Evolutionary conservation across 257 asterid genomes (phyloP).

Genomic region (Solanum phureja): DNA sequence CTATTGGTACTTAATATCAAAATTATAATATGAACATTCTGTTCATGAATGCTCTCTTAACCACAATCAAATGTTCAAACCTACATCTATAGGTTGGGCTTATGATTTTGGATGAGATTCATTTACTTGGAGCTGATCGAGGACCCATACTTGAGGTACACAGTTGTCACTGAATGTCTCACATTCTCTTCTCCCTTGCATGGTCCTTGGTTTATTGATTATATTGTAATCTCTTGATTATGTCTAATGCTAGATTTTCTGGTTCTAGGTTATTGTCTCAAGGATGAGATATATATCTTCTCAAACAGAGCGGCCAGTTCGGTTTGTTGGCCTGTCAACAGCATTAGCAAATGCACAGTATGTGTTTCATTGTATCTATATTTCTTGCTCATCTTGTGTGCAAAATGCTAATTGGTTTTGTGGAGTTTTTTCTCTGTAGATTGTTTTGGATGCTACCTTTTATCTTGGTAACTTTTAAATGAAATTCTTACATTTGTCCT

Average conservation of each 20-base stretch:
- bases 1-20: neutral
- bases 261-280: constrained; percentile 82
- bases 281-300: constrained; percentile 99
- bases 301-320: constrained; percentile 81
- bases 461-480: neutral
- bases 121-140: constrained; percentile 98
- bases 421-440: neutral
- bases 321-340: constrained; percentile 95
- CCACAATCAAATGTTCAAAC: neutral
- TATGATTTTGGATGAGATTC: constrained; percentile 95
- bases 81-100: constrained; percentile 73
- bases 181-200: neutral
- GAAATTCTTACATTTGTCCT: neutral
- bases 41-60: neutral
- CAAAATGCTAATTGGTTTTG: neutral
- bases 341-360: constrained; percentile 98
- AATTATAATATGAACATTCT: constrained; percentile 1
- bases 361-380: neutral
- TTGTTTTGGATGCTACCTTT: neutral
- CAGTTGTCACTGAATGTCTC: neutral
- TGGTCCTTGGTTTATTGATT: neutral
- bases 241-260: constrained; percentile 2
- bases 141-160: constrained; percentile 97
- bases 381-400: neutral
- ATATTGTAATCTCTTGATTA: neutral